A percentile compares a stretch with the other conserved stretches of the same genome.
Conservation (phyloP, 129 eudicot genomes). For the Oenanthe sinensis region DNA sequence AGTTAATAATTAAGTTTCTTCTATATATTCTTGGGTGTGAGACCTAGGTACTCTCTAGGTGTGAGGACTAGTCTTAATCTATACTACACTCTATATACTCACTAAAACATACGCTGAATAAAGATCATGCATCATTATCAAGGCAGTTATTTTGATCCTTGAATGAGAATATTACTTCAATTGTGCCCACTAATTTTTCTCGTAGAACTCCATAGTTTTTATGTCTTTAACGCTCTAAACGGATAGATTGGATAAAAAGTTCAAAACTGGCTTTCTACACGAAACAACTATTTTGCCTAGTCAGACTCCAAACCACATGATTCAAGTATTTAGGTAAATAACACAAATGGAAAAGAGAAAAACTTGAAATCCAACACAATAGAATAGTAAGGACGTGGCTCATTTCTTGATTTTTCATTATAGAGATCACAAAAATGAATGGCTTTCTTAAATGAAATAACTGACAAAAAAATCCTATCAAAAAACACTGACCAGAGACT, state of each 20-base stretch:
- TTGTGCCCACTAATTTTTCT: neutral
- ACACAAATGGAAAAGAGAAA: neutral
- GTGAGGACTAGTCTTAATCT: no score
- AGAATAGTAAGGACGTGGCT: neutral
- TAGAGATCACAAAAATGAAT: neutral
- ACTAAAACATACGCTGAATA: no score
- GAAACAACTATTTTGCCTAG: neutral
- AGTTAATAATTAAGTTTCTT: no score
- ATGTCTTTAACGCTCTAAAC: neutral
- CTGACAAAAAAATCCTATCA: neutral
- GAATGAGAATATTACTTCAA: neutral
- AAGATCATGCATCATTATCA: neutral
- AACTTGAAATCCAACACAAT: no score
- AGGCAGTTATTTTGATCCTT: neutral
- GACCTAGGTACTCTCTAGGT: no score
- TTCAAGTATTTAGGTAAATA: neutral
- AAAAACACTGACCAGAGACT: conserved; percentile 37
- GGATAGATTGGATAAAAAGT: neutral
- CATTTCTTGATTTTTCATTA: neutral
- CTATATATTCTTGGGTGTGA: no score
- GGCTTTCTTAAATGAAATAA: neutral
- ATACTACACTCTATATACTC: no score
- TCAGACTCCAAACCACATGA: neutral
- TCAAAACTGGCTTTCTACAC: neutral
- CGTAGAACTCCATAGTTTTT: neutral